phyloP scores from a whole-genome alignment of 2,329 filamentous ascomycete genomes.

The Diaporthe destruens region DNA sequence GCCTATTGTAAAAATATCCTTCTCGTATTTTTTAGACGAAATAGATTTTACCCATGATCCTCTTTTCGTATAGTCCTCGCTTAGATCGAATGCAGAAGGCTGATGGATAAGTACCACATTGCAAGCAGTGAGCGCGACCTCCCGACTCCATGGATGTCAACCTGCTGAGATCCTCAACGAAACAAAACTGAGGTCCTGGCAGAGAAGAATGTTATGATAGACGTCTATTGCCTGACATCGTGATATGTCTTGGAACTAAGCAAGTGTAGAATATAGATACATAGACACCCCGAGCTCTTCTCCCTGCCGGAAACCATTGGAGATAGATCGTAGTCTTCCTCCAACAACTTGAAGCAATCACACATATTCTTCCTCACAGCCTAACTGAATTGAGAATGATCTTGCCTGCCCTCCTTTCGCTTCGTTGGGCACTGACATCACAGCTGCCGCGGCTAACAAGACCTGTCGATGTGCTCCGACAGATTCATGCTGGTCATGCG shows the following conservation, averaged over 20 bases:
- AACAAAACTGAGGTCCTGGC: neutral
- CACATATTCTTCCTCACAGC: neutral
- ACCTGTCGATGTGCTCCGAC: conserved; percentile 8
- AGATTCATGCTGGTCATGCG: conserved; percentile 3
- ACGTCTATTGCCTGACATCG: neutral
- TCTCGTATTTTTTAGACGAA: neutral
- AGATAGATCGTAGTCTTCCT: neutral
- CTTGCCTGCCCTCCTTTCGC: neutral
- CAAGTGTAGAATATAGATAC: neutral
- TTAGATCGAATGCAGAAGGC: neutral
- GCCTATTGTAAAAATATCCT: neutral
- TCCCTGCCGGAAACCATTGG: neutral
- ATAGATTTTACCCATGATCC: neutral
- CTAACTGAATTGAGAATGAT: neutral
- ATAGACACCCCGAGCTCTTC: neutral
- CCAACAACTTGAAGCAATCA: neutral
- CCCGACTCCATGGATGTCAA: neutral
- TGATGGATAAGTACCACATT: neutral
- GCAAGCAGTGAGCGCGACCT: neutral
- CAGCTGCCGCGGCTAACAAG: neutral
- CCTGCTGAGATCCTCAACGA: neutral
- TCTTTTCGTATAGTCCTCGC: neutral
- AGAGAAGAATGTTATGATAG: neutral
- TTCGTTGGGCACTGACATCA: neutral
- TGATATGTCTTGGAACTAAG: neutral